Evolutionary conservation across 225 moss, liverwort and hornwort species (phyloP), one percentile per base, ranked within the genome.

Genomic region (Lunularia cruciata): DNA sequence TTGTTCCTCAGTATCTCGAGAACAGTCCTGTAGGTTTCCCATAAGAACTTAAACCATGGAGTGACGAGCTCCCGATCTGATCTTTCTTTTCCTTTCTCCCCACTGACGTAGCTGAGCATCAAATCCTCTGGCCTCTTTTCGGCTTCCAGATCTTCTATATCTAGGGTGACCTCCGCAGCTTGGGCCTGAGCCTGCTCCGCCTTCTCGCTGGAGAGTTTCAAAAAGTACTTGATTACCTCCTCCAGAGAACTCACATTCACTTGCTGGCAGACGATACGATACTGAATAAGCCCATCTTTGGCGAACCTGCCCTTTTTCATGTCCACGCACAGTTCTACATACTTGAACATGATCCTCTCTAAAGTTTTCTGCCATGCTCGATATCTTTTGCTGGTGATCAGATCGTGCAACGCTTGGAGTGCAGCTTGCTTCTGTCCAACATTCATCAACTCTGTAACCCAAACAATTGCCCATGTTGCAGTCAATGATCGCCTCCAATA

Each of bases 371-470:
- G 95, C 95, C 95, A 95, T 85, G 88, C 87, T 72, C 95, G 80
- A 74, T 95, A 92, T 72, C 95, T 84, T 77, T 95, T 95, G 78
- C 92, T 92, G 13, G 92, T 95, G 61, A 95, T 95, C 68, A 95
- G 79, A 79, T 95, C 95, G 73, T 95, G 95, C 32, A 95, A 83
- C 20, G 95, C 92, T 72, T 95, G 95, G 61, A 95, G 76, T 26
- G 95, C 95, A 57, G 95, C 95, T 77, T 95, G 95, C 84, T 92
- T 95, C 47, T 95, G 95, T n/a, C 95, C 95, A 13, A 95, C 95
- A 69, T 95, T 95, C 95, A 95, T 95, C 86, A 95, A 92, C 84
- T 95, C 95, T 94, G 73, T 57, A 62, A 3, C 77, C 51, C 73
- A 46, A 4, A 45, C 47, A 67, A 68, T 67, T 72, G 14, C 20